These are phyloP conservation scores for Rhamnella rubrinervis DNA, from an alignment of 331 rosid genomes.

Conservation along the genomic window DNA sequence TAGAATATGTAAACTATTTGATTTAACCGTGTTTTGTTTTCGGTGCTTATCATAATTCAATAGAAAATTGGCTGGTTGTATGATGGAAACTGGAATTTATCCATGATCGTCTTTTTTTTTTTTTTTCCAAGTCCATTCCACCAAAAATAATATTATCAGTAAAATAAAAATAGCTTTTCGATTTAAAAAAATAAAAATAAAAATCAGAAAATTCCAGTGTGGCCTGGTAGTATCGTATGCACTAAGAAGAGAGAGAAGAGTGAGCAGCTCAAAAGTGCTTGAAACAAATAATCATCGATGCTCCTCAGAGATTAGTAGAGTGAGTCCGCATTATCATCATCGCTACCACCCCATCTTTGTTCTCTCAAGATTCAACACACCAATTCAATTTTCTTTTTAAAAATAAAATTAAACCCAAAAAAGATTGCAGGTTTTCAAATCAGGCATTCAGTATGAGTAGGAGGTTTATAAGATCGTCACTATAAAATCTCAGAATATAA, in stretches of 20 bases:
- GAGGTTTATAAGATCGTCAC: conserved; percentile 53
- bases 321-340: conserved; percentile 38
- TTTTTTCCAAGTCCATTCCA: no score
- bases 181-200: no score
- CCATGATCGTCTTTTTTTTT: no score
- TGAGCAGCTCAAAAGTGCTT: conserved; percentile 82
- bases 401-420: not conserved
- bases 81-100: no score
- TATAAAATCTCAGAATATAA: conserved; percentile 34
- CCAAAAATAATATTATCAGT: no score
- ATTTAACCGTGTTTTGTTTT: no score
- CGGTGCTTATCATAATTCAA: no score
- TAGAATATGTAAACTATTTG: no score
- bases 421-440: not conserved
- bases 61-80: no score
- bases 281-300: conserved; percentile 52
- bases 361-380: not conserved
- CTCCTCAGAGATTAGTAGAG: conserved; percentile 26
- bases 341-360: conserved; percentile 27
- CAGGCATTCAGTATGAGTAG: conserved; percentile 87
- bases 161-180: no score
- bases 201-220: not conserved
- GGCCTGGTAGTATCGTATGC: no score
- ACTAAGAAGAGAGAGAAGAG: conserved; percentile 10
- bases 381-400: not conserved